Percentiles rank a stretch among this genome's conserved stretches.
These are phyloP conservation scores for Anethum foeniculum DNA, from an alignment of 140 eudicot species.

Conservation along the genomic window DNA sequence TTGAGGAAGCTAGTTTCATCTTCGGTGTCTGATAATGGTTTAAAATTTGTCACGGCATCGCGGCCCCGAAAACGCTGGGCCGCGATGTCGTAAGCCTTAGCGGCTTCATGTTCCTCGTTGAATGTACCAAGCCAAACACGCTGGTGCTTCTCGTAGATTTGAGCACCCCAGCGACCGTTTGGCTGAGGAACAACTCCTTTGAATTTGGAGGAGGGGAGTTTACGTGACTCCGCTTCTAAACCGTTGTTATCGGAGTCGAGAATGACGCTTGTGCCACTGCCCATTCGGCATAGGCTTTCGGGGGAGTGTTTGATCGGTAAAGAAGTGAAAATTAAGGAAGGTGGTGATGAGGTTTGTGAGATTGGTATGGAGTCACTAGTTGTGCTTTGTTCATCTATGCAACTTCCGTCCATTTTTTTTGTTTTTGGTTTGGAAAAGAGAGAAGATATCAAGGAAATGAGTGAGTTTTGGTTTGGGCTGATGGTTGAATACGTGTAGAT, in stretches of 20 bases:
- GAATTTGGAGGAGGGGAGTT: constrained; percentile 74
- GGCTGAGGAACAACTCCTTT: constrained; percentile 99
- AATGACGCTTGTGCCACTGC: constrained; percentile 63
- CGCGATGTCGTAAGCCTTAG: constrained; percentile 80
- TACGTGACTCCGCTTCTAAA: constrained; percentile 72
- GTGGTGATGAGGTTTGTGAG: constrained; percentile 13
- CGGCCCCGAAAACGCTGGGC: constrained; percentile 95
- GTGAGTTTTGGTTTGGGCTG: constrained; percentile 3
- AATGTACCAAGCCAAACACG: constrained; percentile 96
- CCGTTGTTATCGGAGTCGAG: constrained; percentile 50
- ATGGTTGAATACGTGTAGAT: constrained; percentile 6
- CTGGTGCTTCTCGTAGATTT: constrained; percentile 91
- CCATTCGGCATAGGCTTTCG: constrained; percentile 37
- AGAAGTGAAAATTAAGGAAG: background rate
- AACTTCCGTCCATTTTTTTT: constrained; percentile 24
- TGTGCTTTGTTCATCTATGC: constrained; percentile 28
- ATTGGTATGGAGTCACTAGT: constrained; percentile 24
- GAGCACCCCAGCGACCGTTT: constrained; percentile 99
- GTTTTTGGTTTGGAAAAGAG: background rate
- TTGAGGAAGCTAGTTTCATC: constrained; percentile 44
- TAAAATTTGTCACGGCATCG: constrained; percentile 86
- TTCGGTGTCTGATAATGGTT: constrained; percentile 30
- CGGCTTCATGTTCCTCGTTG: constrained; percentile 86
- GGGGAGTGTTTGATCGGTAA: constrained; percentile 22
- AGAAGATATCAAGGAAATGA: background rate